Conservation (phyloP, 1,284 basidiomycete species). For the Cutaneotrichosporon sp. region DNA sequence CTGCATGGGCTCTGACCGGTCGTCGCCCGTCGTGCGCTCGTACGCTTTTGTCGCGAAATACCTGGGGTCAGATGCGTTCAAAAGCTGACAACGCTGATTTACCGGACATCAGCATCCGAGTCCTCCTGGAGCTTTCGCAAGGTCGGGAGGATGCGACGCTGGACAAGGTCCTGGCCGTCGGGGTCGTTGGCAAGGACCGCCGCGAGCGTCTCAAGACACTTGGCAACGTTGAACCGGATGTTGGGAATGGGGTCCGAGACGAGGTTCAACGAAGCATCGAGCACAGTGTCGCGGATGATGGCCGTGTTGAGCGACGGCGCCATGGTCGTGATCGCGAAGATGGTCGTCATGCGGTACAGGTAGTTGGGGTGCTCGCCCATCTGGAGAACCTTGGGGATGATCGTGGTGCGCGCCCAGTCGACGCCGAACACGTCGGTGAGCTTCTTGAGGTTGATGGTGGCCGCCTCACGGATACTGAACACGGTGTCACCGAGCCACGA, state of each 20-base stretch:
- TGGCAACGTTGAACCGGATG: slow-evolving; percentile 98
- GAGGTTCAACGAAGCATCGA: slow-evolving; percentile 80
- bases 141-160: slow-evolving; percentile 73
- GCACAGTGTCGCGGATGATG: slow-evolving; percentile 80
- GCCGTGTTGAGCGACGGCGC: slow-evolving; percentile 85
- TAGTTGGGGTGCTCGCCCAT: slow-evolving; percentile 99
- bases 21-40: slow-evolving; percentile 49
- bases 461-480: slow-evolving; percentile 96
- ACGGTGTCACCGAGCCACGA: slow-evolving; percentile 99
- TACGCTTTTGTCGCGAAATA: slow-evolving; percentile 53
- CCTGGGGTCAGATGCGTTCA: slow-evolving; percentile 20
- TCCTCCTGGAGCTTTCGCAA: slow-evolving; percentile 88
- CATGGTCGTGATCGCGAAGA: slow-evolving; percentile 98
- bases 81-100: slow-evolving; percentile 10
- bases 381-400: slow-evolving; percentile 95
- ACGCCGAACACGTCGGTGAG: slow-evolving; percentile 98
- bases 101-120: slow-evolving; percentile 91
- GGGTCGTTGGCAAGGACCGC: slow-evolving; percentile 64
- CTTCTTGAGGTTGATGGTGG: slow-evolving; percentile 95
- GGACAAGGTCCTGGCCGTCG: slow-evolving; percentile 73
- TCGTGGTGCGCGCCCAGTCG: slow-evolving; percentile 91
- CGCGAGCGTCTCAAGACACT: slow-evolving; percentile 84
- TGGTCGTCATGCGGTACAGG: slow-evolving; percentile 97
- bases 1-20: slow-evolving; percentile 42
- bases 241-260: slow-evolving; percentile 94